A percentile compares a stretch with the other conserved stretches of the same genome.
phyloP scores from a whole-genome alignment of 768 basidiomycete species.

The Pluteus cervinus region DNA sequence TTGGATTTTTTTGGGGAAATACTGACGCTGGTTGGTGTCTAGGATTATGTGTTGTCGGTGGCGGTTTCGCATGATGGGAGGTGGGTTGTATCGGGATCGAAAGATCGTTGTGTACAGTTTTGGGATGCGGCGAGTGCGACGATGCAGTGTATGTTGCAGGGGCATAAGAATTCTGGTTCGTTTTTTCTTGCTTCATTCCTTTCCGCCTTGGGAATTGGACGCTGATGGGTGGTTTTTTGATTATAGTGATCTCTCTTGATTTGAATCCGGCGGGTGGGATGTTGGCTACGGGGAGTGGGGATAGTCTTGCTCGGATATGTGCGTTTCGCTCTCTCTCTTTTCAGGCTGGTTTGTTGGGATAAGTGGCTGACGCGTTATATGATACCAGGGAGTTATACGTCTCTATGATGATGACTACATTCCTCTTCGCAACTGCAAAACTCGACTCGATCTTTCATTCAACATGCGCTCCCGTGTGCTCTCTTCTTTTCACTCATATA shows the following conservation, averaged over 20 bases:
- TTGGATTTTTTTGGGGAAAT: background rate
- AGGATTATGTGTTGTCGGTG: conserved; percentile 26
- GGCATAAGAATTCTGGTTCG: conserved; percentile 44
- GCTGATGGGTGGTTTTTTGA: conserved; percentile 1
- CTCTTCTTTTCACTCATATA: too few relatives aligned
- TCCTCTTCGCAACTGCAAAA: too few relatives aligned
- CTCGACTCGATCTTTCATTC: too few relatives aligned
- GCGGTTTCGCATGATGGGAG: conserved; percentile 75
- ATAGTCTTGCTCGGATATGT: conserved; percentile 38
- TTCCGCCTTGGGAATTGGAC: background rate
- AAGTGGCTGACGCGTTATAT: too few relatives aligned
- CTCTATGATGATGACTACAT: too few relatives aligned
- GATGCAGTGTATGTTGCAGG: conserved; percentile 84
- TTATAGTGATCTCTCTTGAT: conserved; percentile 33
- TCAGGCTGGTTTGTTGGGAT: background rate
- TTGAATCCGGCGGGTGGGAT: conserved; percentile 27
- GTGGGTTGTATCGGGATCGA: conserved; percentile 82
- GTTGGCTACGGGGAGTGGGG: conserved; percentile 36
- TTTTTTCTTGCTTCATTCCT: conserved; percentile 1
- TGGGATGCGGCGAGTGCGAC: conserved; percentile 65
- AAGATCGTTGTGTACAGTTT: conserved; percentile 88
- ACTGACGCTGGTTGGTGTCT: conserved; percentile 2
- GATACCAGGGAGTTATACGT: too few relatives aligned
- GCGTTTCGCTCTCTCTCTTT: conserved; percentile 9
- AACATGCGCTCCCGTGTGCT: too few relatives aligned